Evolutionary conservation across 768 basidiomycete species (phyloP).

Genomic region (Paxillus involutus): DNA sequence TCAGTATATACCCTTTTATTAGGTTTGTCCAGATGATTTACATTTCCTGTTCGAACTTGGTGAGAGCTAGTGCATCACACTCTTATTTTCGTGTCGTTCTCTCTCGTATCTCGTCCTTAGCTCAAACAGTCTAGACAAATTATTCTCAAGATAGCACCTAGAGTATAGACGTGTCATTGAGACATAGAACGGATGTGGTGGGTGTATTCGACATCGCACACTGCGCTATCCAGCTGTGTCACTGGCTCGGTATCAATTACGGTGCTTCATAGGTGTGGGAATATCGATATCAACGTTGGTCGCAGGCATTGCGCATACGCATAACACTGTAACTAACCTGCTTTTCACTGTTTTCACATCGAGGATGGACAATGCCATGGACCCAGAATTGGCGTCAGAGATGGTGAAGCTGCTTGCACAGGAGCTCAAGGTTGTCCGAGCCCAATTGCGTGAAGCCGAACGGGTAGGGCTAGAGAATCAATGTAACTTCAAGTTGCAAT

Average conservation of each 20-base stretch:
- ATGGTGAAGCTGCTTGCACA: slow-evolving; percentile 25
- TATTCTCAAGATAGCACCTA: neutral
- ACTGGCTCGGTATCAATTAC: no score
- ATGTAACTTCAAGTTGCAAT: neutral
- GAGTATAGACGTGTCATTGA: neutral
- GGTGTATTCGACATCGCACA: neutral
- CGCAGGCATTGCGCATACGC: neutral
- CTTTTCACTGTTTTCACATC: no score
- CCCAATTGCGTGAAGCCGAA: slow-evolving; percentile 21
- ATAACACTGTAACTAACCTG: neutral
- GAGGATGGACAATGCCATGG: slow-evolving; percentile 21
- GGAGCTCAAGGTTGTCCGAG: slow-evolving; percentile 23
- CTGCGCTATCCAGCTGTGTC: no score
- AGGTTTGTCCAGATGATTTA: neutral
- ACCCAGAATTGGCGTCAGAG: slow-evolving; percentile 26
- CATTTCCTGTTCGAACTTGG: neutral
- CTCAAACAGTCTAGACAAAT: neutral
- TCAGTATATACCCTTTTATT: neutral
- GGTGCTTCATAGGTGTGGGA: no score
- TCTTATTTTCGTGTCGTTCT: neutral
- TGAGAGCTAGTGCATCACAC: neutral
- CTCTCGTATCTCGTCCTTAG: neutral
- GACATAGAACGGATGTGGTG: neutral
- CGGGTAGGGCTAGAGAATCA: slow-evolving; percentile 7
- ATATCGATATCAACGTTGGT: no score